Evolutionary conservation across 768 basidiomycete species (phyloP).

Genomic region (Kwoniella bestiolae): DNA sequence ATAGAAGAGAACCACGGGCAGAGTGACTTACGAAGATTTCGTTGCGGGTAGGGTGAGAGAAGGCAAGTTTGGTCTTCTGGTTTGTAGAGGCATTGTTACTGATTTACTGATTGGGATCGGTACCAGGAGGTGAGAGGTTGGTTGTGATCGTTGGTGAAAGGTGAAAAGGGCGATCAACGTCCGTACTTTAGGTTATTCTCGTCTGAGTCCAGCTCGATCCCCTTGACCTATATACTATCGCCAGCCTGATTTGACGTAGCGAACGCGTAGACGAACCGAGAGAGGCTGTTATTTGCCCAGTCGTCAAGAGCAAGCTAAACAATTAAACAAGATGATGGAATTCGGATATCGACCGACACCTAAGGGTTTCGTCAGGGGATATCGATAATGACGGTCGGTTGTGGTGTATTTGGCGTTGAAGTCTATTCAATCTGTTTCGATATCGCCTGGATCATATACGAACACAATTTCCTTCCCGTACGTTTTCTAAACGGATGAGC

Average conservation of each 20-base stretch:
- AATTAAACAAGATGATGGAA: constrained; percentile 2
- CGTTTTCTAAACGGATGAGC: too few relatives aligned
- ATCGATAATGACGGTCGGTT: neutral
- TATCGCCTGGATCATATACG: neutral
- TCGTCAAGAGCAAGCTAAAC: neutral
- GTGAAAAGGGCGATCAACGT: constrained; percentile 2
- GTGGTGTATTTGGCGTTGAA: neutral
- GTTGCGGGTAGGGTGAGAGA: constrained; percentile 11
- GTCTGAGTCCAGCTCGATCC: neutral
- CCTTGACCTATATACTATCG: neutral
- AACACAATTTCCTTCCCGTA: too few relatives aligned
- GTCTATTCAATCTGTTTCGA: neutral
- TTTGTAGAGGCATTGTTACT: constrained; percentile 21
- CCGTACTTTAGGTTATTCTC: neutral
- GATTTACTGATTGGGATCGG: neutral
- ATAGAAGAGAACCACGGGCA: neutral
- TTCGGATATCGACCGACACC: neutral
- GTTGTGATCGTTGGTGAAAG: neutral
- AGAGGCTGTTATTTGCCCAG: neutral
- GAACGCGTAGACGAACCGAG: neutral
- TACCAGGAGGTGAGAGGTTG: neutral
- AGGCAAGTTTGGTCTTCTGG: constrained; percentile 23
- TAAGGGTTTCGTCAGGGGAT: neutral
- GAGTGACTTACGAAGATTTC: constrained; percentile 19
- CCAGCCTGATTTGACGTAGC: neutral